A percentile compares a stretch with the other conserved stretches of the same genome.
Evolutionary conservation across 805 yeast species (phyloP).

Genomic region (Starmerella floricola): DNA sequence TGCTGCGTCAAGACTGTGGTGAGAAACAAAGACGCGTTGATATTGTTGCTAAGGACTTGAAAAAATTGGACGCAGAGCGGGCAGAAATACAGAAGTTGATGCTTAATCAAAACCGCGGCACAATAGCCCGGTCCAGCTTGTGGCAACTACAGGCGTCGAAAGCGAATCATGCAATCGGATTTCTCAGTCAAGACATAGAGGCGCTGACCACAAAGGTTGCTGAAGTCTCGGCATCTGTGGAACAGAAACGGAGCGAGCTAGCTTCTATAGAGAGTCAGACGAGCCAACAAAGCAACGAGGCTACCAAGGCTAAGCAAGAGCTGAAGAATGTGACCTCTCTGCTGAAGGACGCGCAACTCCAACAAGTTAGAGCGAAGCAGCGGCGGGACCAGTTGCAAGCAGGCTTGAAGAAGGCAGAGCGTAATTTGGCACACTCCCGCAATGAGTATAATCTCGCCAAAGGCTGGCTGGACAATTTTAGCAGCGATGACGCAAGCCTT

Average conservation of each 20-base stretch:
- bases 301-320: conserved; percentile 24
- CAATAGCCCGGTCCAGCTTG: conserved; percentile 41
- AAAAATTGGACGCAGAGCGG: conserved; percentile 47
- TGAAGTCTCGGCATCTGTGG: conserved; percentile 20
- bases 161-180: background rate
- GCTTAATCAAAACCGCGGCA: conserved; percentile 48
- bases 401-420: conserved; percentile 29
- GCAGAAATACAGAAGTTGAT: conserved; percentile 58
- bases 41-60: conserved; percentile 66
- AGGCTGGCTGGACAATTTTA: conserved; percentile 33
- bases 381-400: conserved; percentile 51
- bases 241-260: conserved; percentile 18
- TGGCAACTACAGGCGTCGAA: conserved; percentile 34
- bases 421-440: conserved; percentile 29
- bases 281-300: background rate
- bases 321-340: conserved; percentile 25
- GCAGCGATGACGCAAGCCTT: conserved; percentile 28
- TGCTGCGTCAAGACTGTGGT: conserved; percentile 63
- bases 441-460: conserved; percentile 32
- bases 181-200: conserved; percentile 1
- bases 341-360: conserved; percentile 38
- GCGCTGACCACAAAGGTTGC: conserved; percentile 34
- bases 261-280: background rate
- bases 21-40: conserved; percentile 73
- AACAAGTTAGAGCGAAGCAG: conserved; percentile 62